Evolutionary conservation across 352 stramenopile genomes (phyloP).

Genomic region (Globisporangium spiculum): DNA sequence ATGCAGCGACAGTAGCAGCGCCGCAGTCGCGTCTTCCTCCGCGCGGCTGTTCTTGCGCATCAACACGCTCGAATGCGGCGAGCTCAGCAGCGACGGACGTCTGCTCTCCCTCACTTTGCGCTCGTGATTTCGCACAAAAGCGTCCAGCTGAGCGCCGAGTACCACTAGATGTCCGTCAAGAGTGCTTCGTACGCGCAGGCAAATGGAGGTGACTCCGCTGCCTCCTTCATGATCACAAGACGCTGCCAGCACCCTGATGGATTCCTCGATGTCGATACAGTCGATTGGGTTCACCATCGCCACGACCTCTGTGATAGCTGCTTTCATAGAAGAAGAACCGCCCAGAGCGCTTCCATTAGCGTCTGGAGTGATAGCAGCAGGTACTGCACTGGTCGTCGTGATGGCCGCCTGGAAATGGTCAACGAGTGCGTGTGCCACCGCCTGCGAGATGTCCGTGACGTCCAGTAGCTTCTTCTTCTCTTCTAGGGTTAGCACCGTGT

Average conservation of each 20-base stretch:
- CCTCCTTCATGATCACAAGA: not conserved
- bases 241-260: constrained; percentile 8
- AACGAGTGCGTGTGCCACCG: constrained; percentile 18
- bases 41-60: constrained; percentile 5
- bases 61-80: not conserved
- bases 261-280: constrained; percentile 17
- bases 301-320: not conserved
- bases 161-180: constrained; percentile 18
- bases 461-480: constrained; percentile 24
- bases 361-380: not conserved
- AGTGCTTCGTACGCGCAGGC: constrained; percentile 8
- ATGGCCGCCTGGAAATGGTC: constrained; percentile 19
- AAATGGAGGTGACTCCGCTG: constrained; percentile 8
- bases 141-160: constrained; percentile 14
- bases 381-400: not conserved
- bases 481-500: constrained; percentile 19
- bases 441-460: constrained; percentile 18
- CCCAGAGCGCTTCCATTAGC: not conserved
- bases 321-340: not conserved
- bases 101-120: constrained; percentile 1
- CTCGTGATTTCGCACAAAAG: constrained; percentile 13
- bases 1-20: constrained; percentile 11
- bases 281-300: constrained; percentile 5
- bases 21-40: not conserved
- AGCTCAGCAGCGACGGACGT: not conserved